phyloP scores from a whole-genome alignment of 192 early-diverging fungal species.

The Coemansia sp. region DNA sequence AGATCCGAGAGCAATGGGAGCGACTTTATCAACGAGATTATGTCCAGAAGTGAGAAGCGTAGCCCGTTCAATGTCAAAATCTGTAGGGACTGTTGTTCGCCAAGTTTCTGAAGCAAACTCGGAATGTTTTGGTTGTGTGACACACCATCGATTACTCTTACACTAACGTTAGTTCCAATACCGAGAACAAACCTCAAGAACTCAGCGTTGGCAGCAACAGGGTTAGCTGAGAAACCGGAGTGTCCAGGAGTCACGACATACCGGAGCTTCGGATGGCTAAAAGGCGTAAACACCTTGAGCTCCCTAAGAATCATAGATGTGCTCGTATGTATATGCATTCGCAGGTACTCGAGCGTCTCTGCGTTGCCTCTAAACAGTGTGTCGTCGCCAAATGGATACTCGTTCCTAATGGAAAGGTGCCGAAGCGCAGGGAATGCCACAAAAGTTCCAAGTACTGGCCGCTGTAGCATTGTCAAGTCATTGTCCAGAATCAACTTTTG shows the following conservation, averaged over 20 bases:
- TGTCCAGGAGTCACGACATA: background rate
- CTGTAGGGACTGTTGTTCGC: background rate
- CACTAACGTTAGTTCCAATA: background rate
- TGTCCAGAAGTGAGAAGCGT: background rate
- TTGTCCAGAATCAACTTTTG: background rate
- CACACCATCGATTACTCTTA: background rate
- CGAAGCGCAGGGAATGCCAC: background rate
- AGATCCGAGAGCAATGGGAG: background rate
- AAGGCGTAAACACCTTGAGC: background rate
- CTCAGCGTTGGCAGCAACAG: background rate
- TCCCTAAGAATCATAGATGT: background rate
- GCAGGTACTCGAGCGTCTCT: background rate
- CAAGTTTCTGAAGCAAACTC: background rate
- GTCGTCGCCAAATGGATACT: background rate
- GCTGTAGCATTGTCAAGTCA: background rate
- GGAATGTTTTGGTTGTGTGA: background rate
- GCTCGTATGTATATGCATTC: background rate
- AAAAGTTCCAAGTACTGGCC: background rate
- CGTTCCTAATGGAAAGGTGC: background rate
- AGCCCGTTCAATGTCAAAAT: background rate
- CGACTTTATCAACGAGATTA: background rate
- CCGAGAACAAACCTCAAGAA: background rate
- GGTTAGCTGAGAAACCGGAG: background rate
- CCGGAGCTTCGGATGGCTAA: background rate
- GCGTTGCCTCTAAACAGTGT: background rate